These are phyloP conservation scores for Apiospora sp. DNA, from an alignment of 2,329 filamentous ascomycete species.

Conservation along the genomic window DNA sequence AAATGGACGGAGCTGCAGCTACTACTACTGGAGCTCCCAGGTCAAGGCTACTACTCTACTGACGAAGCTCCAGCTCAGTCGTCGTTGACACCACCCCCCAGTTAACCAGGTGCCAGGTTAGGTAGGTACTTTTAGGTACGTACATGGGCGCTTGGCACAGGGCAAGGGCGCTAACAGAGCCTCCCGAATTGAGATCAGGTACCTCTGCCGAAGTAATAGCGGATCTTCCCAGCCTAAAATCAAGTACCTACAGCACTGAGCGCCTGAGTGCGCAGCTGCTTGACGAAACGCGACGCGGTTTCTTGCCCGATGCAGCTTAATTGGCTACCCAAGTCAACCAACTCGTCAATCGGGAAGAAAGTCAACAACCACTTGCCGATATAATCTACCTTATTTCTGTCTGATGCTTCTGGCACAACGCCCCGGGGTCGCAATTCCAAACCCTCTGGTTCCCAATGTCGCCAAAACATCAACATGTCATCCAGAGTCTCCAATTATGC, in stretches of 20 bases:
- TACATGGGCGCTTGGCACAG: neutral
- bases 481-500: slow-evolving; percentile 49
- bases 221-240: neutral
- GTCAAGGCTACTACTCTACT: slow-evolving; percentile 46
- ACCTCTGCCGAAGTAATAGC: slow-evolving; percentile 12
- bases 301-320: slow-evolving; percentile 20
- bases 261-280: neutral
- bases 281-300: neutral
- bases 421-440: neutral
- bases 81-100: slow-evolving; percentile 19
- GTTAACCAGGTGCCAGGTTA: slow-evolving; percentile 5
- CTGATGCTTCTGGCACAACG: slow-evolving; percentile 12
- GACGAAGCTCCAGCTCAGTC: slow-evolving; percentile 39
- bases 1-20: slow-evolving; percentile 25
- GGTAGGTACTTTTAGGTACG: neutral
- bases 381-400: neutral
- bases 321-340: slow-evolving; percentile 9
- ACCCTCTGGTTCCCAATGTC: slow-evolving; percentile 19
- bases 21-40: slow-evolving; percentile 36
- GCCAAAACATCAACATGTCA: slow-evolving; percentile 40
- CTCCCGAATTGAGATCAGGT: slow-evolving; percentile 12
- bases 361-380: slow-evolving; percentile 1
- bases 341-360: slow-evolving; percentile 21
- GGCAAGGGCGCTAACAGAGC: slow-evolving; percentile 16
- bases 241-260: neutral